These are phyloP conservation scores for Cucurbita moschata DNA, from an alignment of 306 rosid species.

Conservation along the genomic window DNA sequence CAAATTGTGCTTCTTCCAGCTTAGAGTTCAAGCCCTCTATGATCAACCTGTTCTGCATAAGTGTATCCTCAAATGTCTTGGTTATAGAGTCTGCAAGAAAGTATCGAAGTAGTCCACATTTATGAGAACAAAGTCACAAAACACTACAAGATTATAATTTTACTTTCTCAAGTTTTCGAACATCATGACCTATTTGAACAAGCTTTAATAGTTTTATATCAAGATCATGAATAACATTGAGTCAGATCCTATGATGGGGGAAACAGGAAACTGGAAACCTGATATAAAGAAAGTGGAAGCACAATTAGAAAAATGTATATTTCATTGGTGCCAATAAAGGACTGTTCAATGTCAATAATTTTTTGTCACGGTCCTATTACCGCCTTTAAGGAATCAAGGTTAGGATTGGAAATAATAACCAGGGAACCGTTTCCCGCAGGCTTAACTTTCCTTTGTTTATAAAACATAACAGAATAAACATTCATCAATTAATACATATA, in stretches of 20 bases:
- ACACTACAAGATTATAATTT: background rate
- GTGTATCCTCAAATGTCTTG: slow-evolving; percentile 45
- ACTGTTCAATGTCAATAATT: background rate
- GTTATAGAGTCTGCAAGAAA: slow-evolving; percentile 49
- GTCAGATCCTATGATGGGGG: background rate
- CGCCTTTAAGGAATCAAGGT: background rate
- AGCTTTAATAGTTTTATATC: background rate
- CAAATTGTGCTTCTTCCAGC: slow-evolving; percentile 41
- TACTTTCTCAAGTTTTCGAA: background rate
- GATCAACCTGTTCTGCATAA: slow-evolving; percentile 35
- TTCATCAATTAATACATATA: background rate
- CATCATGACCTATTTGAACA: background rate
- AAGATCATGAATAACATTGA: background rate
- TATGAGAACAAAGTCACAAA: background rate
- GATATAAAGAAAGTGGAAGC: background rate
- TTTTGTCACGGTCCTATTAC: background rate
- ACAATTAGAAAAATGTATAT: background rate
- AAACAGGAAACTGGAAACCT: background rate
- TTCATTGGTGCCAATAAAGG: background rate
- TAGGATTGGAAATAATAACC: background rate
- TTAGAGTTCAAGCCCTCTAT: slow-evolving; percentile 49
- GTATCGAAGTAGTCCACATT: background rate
- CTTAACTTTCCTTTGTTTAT: background rate
- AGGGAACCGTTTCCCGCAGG: background rate
- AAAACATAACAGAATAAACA: background rate